Evolutionary conservation across 2,329 filamentous ascomycete species (phyloP).

Genomic region (Aspergillus cejpii): DNA sequence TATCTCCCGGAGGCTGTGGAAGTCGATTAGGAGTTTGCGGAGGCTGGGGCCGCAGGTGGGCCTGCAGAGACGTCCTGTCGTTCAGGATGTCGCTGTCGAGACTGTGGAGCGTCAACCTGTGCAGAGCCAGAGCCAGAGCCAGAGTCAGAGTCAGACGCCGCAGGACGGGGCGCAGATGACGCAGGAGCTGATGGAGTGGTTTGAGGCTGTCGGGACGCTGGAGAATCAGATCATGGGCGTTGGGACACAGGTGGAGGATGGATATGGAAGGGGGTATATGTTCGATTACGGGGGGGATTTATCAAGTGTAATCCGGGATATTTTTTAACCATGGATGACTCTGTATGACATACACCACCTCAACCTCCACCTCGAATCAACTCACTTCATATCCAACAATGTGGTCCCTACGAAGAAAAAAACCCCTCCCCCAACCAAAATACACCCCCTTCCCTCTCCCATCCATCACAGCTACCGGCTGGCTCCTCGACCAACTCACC

Average conservation of each 20-base stretch:
- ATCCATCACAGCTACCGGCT: slow-evolving; percentile 47
- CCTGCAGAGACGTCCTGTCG: slow-evolving; percentile 27
- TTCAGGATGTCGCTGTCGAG: background rate
- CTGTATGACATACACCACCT: no score
- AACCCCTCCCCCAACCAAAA: no score
- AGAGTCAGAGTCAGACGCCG: slow-evolving; percentile 17
- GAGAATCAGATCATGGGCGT: slow-evolving; percentile 37
- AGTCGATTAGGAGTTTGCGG: slow-evolving; percentile 54
- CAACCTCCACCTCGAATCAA: background rate
- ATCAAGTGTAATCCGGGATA: slow-evolving; percentile 52
- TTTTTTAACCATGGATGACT: slow-evolving; percentile 16
- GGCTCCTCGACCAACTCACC: slow-evolving; percentile 47
- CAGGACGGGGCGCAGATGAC: slow-evolving; percentile 52
- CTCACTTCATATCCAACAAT: no score
- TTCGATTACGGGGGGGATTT: slow-evolving; percentile 54
- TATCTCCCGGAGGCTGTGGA: slow-evolving; percentile 57
- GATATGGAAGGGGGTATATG: slow-evolving; percentile 24
- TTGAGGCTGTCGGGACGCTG: slow-evolving; percentile 55
- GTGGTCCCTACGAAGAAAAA: no score
- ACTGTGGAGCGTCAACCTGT: background rate
- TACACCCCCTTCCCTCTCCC: slow-evolving; percentile 49
- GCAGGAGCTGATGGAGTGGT: slow-evolving; percentile 54
- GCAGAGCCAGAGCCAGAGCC: slow-evolving; percentile 1
- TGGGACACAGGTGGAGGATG: slow-evolving; percentile 21
- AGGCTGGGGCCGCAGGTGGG: slow-evolving; percentile 56